Percentiles rank a stretch among this genome's conserved stretches.
These are phyloP conservation scores for Alternaria sp. DNA, from an alignment of 2,329 filamentous ascomycete genomes.

Conservation along the genomic window DNA sequence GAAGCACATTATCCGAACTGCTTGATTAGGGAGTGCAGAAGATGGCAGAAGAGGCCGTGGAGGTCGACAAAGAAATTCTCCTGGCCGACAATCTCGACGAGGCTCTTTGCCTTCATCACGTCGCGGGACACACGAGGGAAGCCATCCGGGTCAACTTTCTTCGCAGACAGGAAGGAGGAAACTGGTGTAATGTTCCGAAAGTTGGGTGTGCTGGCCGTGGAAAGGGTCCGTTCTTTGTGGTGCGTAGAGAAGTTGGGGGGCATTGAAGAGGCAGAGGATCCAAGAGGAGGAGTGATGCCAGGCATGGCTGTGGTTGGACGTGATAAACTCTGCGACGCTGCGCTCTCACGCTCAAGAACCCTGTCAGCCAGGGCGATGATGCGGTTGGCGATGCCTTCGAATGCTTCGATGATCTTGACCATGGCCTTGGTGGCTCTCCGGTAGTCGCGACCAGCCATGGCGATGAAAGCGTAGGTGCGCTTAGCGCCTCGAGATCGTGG, in stretches of 20 bases:
- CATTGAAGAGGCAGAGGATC: constrained; percentile 41
- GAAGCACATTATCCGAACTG: constrained; percentile 45
- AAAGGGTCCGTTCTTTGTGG: constrained; percentile 40
- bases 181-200: constrained; percentile 62
- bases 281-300: constrained; percentile 43
- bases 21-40: constrained; percentile 52
- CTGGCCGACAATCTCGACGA: constrained; percentile 67
- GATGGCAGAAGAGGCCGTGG: constrained; percentile 60
- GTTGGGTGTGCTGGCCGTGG: constrained; percentile 45
- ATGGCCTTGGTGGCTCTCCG: constrained; percentile 57
- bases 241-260: constrained; percentile 41
- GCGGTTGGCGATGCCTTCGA: constrained; percentile 62
- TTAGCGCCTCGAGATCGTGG: constrained; percentile 65
- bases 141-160: constrained; percentile 64
- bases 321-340: constrained; percentile 30
- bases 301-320: constrained; percentile 44
- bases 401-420: constrained; percentile 55
- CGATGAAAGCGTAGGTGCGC: constrained; percentile 66
- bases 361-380: constrained; percentile 58
- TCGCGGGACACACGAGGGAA: constrained; percentile 62
- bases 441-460: constrained; percentile 65
- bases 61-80: constrained; percentile 67
- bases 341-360: constrained; percentile 50
- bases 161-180: constrained; percentile 66
- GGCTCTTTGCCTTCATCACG: constrained; percentile 61